These are phyloP conservation scores for Pichia sp. DNA, from an alignment of 1,139 yeast species.

Conservation along the genomic window DNA sequence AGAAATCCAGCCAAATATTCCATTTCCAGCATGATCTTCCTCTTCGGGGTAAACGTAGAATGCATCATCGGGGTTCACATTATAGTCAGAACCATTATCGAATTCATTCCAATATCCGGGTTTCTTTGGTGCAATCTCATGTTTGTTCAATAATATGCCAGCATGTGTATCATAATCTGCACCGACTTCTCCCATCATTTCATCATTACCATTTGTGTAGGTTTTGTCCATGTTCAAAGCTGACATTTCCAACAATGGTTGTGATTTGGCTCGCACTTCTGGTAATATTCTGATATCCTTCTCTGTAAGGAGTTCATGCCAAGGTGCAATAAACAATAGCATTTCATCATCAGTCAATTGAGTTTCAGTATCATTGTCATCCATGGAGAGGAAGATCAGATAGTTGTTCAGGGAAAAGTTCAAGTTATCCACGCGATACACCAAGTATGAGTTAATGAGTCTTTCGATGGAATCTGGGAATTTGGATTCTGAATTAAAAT, in stretches of 20 bases:
- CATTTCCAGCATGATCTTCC: slow-evolving; percentile 27
- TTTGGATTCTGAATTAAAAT: slow-evolving; percentile 27
- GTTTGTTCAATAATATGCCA: slow-evolving; percentile 26
- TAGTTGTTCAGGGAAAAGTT: slow-evolving; percentile 29
- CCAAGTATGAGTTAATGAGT: slow-evolving; percentile 29
- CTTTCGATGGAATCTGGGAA: slow-evolving; percentile 29
- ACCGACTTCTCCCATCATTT: not conserved
- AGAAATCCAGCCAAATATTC: slow-evolving; percentile 11
- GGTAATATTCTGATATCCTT: slow-evolving; percentile 33
- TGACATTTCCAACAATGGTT: not conserved
- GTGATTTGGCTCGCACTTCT: slow-evolving; percentile 10
- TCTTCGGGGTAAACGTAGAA: slow-evolving; percentile 41
- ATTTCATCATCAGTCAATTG: slow-evolving; percentile 20
- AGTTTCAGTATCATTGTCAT: slow-evolving; percentile 8
- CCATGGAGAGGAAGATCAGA: slow-evolving; percentile 22
- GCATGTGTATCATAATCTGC: not conserved
- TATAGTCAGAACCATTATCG: slow-evolving; percentile 44
- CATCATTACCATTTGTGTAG: not conserved
- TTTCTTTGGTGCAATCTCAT: slow-evolving; percentile 28
- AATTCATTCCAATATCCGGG: slow-evolving; percentile 67
- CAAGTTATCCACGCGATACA: slow-evolving; percentile 29
- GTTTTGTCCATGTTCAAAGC: not conserved
- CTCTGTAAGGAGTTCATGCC: slow-evolving; percentile 27
- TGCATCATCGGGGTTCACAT: slow-evolving; percentile 17
- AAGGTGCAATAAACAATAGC: slow-evolving; percentile 24